Percentiles rank a stretch among this genome's conserved stretches.
phyloP scores from a whole-genome alignment of 2,329 filamentous ascomycete genomes.

The Fusarium scirpi region DNA sequence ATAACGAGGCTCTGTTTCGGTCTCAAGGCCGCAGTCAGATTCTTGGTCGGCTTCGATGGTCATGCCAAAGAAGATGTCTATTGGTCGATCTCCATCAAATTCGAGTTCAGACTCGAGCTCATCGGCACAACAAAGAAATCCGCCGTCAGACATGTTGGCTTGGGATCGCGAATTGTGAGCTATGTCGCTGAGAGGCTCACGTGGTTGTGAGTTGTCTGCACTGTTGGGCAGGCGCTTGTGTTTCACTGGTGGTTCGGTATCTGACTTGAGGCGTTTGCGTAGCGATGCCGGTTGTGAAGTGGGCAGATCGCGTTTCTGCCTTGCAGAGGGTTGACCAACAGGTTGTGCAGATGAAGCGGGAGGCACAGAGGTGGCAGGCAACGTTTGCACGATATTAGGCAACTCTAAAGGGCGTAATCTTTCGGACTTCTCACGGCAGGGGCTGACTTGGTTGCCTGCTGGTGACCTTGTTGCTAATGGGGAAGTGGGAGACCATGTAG shows the following conservation, averaged over 20 bases:
- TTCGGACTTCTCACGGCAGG: not conserved
- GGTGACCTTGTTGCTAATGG: constrained; percentile 15
- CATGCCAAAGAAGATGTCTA: not conserved
- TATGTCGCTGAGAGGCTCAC: constrained; percentile 41
- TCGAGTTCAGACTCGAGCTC: not conserved
- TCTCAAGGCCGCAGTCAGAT: not conserved
- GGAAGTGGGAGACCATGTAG: constrained; percentile 32
- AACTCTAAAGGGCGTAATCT: not conserved
- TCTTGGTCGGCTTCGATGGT: not conserved
- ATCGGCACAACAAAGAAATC: not conserved
- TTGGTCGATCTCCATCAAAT: not conserved
- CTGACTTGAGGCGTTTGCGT: constrained; percentile 38
- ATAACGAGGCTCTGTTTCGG: not conserved
- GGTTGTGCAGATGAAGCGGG: not conserved
- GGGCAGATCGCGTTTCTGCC: constrained; percentile 8
- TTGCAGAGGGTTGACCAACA: no score
- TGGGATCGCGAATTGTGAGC: constrained; percentile 44
- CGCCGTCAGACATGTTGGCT: not conserved
- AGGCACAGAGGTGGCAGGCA: constrained; percentile 22
- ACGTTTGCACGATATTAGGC: not conserved
- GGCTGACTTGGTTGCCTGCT: not conserved
- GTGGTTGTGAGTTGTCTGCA: constrained; percentile 11
- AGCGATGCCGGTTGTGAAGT: constrained; percentile 2
- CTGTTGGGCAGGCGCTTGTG: not conserved
- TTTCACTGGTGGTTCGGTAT: constrained; percentile 4